Conservation (phyloP, 2,329 filamentous ascomycete genomes). For the Phialophora chinensis region DNA sequence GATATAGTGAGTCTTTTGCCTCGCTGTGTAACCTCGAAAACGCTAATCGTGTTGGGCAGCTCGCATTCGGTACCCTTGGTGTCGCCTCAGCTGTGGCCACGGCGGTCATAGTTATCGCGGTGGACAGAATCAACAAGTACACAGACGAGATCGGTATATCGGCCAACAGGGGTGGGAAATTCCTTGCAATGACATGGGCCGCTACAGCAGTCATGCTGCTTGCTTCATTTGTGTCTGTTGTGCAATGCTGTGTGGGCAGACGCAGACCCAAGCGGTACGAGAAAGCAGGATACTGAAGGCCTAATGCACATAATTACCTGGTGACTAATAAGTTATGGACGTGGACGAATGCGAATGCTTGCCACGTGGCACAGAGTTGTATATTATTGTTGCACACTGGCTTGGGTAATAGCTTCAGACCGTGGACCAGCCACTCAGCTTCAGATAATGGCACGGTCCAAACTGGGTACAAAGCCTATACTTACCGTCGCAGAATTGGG, state of each 20-base stretch:
- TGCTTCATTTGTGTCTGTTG: constrained; percentile 42
- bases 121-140: constrained; percentile 59
- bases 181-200: constrained; percentile 66
- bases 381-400: not conserved
- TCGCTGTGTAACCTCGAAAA: not conserved
- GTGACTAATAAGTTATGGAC: not conserved
- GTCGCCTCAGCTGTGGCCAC: constrained; percentile 77
- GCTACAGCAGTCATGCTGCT: constrained; percentile 55
- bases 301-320: not conserved
- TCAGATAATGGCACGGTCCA: not conserved
- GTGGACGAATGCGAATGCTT: not conserved
- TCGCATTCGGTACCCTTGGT: constrained; percentile 66
- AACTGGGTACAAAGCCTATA: too few species aligned
- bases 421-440: not conserved
- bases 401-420: not conserved
- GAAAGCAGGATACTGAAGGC: constrained; percentile 25
- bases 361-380: constrained; percentile 6
- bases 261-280: constrained; percentile 22
- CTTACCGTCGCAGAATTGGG: not conserved
- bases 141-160: constrained; percentile 57
- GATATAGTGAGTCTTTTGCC: constrained; percentile 47
- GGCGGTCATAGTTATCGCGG: constrained; percentile 63
- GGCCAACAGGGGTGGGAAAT: constrained; percentile 59
- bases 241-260: constrained; percentile 36
- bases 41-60: constrained; percentile 38